phyloP scores from a whole-genome alignment of 2,329 filamentous ascomycete species.

The Ophiostoma sp. region DNA sequence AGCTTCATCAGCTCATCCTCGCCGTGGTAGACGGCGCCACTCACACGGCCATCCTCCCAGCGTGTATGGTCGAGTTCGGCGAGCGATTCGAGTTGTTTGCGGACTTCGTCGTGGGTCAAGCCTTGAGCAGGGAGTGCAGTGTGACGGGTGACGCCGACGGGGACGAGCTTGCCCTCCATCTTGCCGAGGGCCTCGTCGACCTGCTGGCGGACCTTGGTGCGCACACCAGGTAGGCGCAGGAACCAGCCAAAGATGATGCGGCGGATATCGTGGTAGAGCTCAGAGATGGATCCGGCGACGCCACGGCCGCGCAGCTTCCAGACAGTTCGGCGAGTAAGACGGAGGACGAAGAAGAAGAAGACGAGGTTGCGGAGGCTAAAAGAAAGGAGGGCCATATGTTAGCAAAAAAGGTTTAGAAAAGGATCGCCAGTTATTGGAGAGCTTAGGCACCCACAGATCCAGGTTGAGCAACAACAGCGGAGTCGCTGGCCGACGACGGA shows the following conservation, averaged over 20 bases:
- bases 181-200: conserved; percentile 77
- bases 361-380: conserved; percentile 78
- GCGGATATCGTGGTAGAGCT: conserved; percentile 70
- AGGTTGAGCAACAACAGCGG: conserved; percentile 63
- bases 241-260: conserved; percentile 81
- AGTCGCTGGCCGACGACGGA: conserved; percentile 58
- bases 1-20: conserved; percentile 77
- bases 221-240: conserved; percentile 81
- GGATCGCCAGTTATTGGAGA: too few species aligned
- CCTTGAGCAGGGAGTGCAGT: conserved; percentile 78
- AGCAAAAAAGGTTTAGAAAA: background rate
- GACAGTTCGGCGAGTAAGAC: conserved; percentile 76
- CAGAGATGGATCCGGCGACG: conserved; percentile 72
- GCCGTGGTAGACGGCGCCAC: conserved; percentile 94
- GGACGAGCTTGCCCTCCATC: conserved; percentile 80
- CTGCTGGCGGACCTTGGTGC: conserved; percentile 80
- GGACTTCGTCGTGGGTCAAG: conserved; percentile 75
- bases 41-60: conserved; percentile 95
- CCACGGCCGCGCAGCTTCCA: conserved; percentile 89
- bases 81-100: conserved; percentile 75
- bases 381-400: background rate
- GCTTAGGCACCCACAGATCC: conserved; percentile 70
- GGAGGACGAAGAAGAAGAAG: conserved; percentile 83
- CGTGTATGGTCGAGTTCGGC: conserved; percentile 87
- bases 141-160: conserved; percentile 66